These are phyloP conservation scores for Colletotrichum caudatum DNA, from an alignment of 2,329 filamentous ascomycete genomes.

Conservation along the genomic window DNA sequence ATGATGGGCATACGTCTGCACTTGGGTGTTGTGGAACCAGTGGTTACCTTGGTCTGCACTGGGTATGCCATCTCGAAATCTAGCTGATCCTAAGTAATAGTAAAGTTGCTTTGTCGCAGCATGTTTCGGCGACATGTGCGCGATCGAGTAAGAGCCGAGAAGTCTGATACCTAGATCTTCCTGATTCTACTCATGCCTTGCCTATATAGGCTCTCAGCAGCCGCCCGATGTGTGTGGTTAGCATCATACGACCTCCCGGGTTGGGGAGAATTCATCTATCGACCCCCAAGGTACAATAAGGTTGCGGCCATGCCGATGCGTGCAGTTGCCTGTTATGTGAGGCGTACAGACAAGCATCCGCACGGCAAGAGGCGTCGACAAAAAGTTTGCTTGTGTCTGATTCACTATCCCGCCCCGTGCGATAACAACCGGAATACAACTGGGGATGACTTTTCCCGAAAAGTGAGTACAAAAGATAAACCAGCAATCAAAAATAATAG, in stretches of 20 bases:
- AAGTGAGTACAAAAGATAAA: too few relatives aligned
- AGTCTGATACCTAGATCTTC: not conserved
- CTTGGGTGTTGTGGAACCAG: too few relatives aligned
- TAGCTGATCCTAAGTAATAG: conserved; percentile 1
- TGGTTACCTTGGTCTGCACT: not conserved
- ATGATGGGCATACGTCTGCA: conserved; percentile 1
- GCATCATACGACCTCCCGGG: too few relatives aligned
- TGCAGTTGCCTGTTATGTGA: not conserved
- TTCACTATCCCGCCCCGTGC: not conserved
- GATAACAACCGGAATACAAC: not conserved
- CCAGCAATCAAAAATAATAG: too few relatives aligned
- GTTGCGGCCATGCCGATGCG: not conserved
- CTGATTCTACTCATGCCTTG: not conserved
- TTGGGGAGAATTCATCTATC: not conserved
- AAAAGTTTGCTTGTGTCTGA: not conserved
- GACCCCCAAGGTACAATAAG: not conserved
- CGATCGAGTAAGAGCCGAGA: conserved; percentile 19
- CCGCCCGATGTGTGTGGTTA: not conserved
- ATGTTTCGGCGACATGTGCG: conserved; percentile 21
- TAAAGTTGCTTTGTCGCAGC: conserved; percentile 5
- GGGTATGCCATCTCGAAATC: conserved; percentile 20
- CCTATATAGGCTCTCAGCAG: not conserved
- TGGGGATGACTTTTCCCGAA: not conserved
- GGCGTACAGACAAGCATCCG: not conserved
- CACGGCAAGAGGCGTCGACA: not conserved